phyloP scores from a whole-genome alignment of 1,284 basidiomycete genomes.

The Leccinum solheimii region DNA sequence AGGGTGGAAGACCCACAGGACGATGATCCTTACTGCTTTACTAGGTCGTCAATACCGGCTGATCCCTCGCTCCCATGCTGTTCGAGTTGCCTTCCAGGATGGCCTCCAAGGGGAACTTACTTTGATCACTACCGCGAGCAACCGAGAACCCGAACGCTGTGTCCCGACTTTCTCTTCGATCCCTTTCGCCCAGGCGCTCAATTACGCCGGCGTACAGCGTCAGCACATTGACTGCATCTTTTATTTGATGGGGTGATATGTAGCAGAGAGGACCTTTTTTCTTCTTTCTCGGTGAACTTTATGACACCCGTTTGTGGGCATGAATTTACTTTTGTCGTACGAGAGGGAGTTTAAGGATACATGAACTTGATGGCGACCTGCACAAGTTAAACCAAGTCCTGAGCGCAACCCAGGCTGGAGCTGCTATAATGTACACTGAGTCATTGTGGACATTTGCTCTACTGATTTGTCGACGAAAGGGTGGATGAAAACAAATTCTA shows the following conservation, averaged over 20 bases:
- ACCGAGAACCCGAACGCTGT: constrained; percentile 50
- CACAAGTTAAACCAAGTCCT: neutral
- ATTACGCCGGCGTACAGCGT: constrained; percentile 61
- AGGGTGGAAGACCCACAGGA: neutral
- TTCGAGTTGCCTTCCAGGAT: constrained; percentile 59
- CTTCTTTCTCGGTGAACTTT: neutral
- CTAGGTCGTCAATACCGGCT: constrained; percentile 56
- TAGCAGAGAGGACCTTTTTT: neutral
- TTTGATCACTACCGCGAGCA: constrained; percentile 48
- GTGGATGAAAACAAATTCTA: neutral
- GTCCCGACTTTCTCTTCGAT: constrained; percentile 48
- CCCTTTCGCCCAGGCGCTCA: constrained; percentile 49
- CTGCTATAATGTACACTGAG: neutral
- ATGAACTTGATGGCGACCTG: neutral
- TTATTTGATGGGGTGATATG: neutral
- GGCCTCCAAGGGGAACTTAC: constrained; percentile 27
- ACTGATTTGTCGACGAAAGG: neutral
- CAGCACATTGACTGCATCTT: constrained; percentile 41
- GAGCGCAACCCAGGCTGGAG: neutral
- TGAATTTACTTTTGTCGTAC: neutral
- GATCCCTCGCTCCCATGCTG: constrained; percentile 41
- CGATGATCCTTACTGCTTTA: neutral
- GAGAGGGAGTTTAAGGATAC: neutral
- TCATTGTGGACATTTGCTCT: neutral
- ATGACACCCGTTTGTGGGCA: neutral